Evolutionary conservation across 345 rosid genomes (phyloP).

Genomic region (Balakata baccata): DNA sequence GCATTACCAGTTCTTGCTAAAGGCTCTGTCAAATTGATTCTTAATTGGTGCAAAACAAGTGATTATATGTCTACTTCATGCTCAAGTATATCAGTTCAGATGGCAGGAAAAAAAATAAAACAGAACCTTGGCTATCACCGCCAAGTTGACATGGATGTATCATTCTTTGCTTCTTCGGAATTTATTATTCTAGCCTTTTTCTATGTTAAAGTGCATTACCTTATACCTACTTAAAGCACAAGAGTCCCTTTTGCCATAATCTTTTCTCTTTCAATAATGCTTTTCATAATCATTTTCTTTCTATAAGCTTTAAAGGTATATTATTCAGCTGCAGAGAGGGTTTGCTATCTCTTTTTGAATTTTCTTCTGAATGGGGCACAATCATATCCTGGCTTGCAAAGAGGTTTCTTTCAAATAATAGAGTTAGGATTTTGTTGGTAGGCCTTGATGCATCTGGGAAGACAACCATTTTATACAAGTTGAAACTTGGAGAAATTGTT

Average conservation of each 20-base stretch:
- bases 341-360: background rate
- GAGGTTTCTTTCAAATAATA: constrained; percentile 36
- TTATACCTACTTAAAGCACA: constrained; percentile 1
- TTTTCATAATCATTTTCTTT: background rate
- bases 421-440: constrained; percentile 53
- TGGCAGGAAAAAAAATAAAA: background rate
- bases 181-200: constrained; percentile 25
- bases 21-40: background rate
- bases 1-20: background rate
- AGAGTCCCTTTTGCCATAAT: constrained; percentile 1
- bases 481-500: constrained; percentile 63
- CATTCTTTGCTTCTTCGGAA: constrained; percentile 25
- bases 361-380: constrained; percentile 42
- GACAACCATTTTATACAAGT: constrained; percentile 65
- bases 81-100: background rate
- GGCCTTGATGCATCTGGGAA: constrained; percentile 78
- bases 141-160: background rate
- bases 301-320: background rate
- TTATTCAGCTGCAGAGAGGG: background rate
- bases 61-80: too few relatives aligned
- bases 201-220: constrained; percentile 11
- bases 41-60: background rate
- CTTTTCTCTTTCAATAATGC: background rate
- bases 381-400: constrained; percentile 42
- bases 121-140: background rate